Evolutionary conservation across 345 rosid species (phyloP).

Genomic region (Camelina hispida): DNA sequence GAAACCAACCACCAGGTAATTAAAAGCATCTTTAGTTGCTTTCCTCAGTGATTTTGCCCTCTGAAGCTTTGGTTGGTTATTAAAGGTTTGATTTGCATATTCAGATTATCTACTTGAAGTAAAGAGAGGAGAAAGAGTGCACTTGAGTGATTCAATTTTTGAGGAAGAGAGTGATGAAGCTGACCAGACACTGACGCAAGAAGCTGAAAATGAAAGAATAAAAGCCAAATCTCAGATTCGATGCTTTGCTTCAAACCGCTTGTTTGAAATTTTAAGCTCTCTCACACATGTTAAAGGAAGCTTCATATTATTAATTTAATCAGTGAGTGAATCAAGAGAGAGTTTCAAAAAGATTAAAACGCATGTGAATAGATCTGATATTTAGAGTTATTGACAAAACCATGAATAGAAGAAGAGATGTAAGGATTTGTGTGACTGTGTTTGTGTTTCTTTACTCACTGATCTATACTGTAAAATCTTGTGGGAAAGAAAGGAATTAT

Average conservation of each 20-base stretch:
- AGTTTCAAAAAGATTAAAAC: conserved; percentile 25
- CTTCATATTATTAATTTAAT: conserved; percentile 29
- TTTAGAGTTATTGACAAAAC: conserved; percentile 28
- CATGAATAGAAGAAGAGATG: conserved; percentile 24
- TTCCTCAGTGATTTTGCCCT: neutral
- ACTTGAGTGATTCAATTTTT: conserved; percentile 19
- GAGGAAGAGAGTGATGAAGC: conserved; percentile 20
- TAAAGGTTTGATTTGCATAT: conserved; percentile 18
- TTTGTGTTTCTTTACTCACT: conserved; percentile 16
- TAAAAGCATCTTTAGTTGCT: conserved; percentile 12
- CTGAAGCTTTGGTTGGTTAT: neutral
- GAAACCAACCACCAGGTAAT: conserved; percentile 45
- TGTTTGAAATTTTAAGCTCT: conserved; percentile 14
- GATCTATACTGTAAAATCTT: conserved; percentile 24
- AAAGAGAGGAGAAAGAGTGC: conserved; percentile 12
- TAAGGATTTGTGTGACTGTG: conserved; percentile 28
- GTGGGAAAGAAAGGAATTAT: conserved; percentile 10
- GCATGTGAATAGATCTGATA: conserved; percentile 39
- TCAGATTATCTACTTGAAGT: conserved; percentile 39
- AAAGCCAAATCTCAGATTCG: conserved; percentile 17
- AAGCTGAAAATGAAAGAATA: conserved; percentile 8
- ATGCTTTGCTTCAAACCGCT: conserved; percentile 28
- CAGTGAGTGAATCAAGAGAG: conserved; percentile 21
- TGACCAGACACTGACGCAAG: conserved; percentile 35
- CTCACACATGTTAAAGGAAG: conserved; percentile 28